A percentile compares a stretch with the other conserved stretches of the same genome.
These are phyloP conservation scores for Alternaria brassicae DNA, from an alignment of 2,329 filamentous ascomycete genomes.

Conservation along the genomic window DNA sequence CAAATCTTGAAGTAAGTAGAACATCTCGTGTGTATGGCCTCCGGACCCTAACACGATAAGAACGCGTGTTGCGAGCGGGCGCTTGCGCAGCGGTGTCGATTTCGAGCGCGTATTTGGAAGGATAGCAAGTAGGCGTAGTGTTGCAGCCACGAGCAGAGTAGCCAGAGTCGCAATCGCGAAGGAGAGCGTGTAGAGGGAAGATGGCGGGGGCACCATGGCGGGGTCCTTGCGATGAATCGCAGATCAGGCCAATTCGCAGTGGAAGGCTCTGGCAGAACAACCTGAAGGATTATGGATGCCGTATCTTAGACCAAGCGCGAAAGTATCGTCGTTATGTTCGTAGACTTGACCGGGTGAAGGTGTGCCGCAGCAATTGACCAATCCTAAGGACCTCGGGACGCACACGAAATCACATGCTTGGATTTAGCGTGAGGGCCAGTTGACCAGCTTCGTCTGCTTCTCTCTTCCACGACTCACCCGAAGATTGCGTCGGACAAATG, in stretches of 20 bases:
- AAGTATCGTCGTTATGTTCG: not conserved
- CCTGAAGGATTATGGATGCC: not conserved
- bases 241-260: not conserved
- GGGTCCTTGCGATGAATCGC: not conserved
- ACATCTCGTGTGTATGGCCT: conserved; percentile 94
- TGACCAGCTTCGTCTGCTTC: not conserved
- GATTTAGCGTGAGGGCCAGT: not conserved
- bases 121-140: conserved; percentile 52
- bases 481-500: not conserved
- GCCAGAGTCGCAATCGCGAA: conserved; percentile 43
- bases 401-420: conserved; percentile 12
- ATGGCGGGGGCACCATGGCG: conserved; percentile 29
- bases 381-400: conserved; percentile 8
- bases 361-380: conserved; percentile 11
- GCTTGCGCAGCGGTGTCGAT: conserved; percentile 29
- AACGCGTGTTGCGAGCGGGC: conserved; percentile 62
- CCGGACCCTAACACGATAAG: conserved; percentile 89
- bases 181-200: conserved; percentile 34
- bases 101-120: conserved; percentile 42
- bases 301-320: not conserved
- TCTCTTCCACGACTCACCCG: not conserved
- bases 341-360: not conserved
- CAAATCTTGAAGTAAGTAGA: conserved; percentile 75
- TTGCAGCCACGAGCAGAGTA: conserved; percentile 42
- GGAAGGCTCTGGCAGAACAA: too few species aligned